Base-by-base conservation (phyloP, 2,329 filamentous ascomycete genomes). In the Claviceps digitariae region DNA sequence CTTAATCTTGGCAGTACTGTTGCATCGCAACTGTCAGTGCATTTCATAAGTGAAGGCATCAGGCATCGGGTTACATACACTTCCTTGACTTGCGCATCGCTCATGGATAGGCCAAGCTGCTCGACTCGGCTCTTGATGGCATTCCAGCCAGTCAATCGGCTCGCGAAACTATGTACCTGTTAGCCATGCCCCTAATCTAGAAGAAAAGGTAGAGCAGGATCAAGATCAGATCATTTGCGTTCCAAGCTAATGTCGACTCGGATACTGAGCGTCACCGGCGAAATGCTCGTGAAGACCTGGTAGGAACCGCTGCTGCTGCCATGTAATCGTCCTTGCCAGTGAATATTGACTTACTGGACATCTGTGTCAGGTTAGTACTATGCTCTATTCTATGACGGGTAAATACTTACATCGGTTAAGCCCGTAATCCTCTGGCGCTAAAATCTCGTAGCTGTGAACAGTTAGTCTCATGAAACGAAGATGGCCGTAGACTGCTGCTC, bases 51-150 rank as follows among this genome's bases (percentile, higher is more conserved):
- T 23, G 8, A 31, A 20, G 13, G 3, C 9, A 27, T 34, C 15
- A 20, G 13, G 3, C 9, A 27, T 34, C 15, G 15, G 21, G 21
- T 3, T 20, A 63, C 66, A 47, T 61, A 67, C 66, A 66, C 59
- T 59, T 61, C 55, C 62, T 66, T 68, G 54, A 64, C 55, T 51
- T 67, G 61, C 0, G 58, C 61, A 27, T 67, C 64, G 2, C 60
- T 64, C 63, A 66, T 64, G 54, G 76, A 70, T 47, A 95, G 75
- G 59, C 87, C 86, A 54, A 95, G 81, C 72, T 95, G 90, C 63
- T 86, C 82, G 27, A 86, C 86, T 72, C 90, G 82, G 54, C 82
- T 86, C 81, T 95, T 95, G 76, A 96, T 89, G 48, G 90, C 90
- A 66, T 96, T 96, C 90, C 89, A 95, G 63, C 90, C 90, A 4